A percentile compares a stretch with the other conserved stretches of the same genome.
Conservation (phyloP, 140 eudicot species). For the Ambrosia hybrid region DNA sequence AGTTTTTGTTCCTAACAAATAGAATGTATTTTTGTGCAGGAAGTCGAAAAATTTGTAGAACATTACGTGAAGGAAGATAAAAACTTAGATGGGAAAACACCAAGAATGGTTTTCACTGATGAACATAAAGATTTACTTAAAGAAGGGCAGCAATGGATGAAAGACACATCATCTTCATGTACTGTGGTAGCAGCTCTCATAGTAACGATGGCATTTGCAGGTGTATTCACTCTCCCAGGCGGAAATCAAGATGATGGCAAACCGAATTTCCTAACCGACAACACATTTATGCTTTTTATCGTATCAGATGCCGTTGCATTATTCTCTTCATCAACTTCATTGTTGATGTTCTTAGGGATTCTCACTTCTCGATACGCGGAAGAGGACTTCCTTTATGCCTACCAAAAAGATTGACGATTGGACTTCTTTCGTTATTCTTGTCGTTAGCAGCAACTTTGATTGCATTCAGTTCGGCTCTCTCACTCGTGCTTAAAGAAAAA, state of each 20-base stretch:
- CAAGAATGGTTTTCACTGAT: constrained; percentile 24
- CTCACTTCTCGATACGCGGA: constrained; percentile 26
- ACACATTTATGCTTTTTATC: constrained; percentile 25
- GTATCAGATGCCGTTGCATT: constrained; percentile 31
- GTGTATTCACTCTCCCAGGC: constrained; percentile 31
- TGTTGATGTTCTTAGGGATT: constrained; percentile 36
- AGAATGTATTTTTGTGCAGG: constrained; percentile 7
- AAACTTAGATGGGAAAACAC: constrained; percentile 10
- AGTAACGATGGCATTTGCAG: constrained; percentile 35
- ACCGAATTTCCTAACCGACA: constrained; percentile 10
- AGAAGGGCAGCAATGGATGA: constrained; percentile 31
- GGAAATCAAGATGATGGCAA: constrained; percentile 28
- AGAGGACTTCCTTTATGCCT: constrained; percentile 29
- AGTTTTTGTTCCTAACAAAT: neutral
- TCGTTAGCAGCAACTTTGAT: neutral
- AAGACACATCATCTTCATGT: constrained; percentile 27
- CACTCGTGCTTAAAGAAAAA: neutral
- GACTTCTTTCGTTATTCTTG: constrained; percentile 11
- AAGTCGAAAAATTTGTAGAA: neutral
- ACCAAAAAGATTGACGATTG: constrained; percentile 32
- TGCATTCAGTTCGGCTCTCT: neutral
- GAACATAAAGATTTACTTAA: constrained; percentile 14
- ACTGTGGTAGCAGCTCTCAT: constrained; percentile 32
- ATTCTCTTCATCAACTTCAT: constrained; percentile 31
- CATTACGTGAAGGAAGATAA: neutral